phyloP scores from a whole-genome alignment of 176 grass and related monocot genomes.

The Alopecurus myosuroides region DNA sequence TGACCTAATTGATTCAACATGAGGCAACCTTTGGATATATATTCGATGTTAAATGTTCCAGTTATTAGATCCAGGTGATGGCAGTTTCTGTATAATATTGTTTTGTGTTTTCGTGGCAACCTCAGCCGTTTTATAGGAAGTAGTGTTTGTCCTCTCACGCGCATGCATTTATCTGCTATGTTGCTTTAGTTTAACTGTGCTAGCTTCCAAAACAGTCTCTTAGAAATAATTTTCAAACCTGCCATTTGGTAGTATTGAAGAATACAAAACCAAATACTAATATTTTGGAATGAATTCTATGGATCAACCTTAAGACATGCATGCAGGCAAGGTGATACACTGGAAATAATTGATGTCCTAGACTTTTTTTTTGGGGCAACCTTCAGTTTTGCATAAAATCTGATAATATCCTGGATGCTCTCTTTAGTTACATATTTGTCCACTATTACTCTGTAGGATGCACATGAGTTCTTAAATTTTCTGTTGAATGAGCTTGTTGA shows the following conservation, averaged over 20 bases:
- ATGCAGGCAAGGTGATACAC: not conserved
- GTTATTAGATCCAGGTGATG: slow-evolving; percentile 8
- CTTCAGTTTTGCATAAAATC: not conserved
- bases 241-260: not conserved
- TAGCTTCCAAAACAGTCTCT: slow-evolving; percentile 2
- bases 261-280: not conserved
- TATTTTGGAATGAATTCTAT: not conserved
- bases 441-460: slow-evolving; percentile 62
- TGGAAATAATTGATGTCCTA: not conserved
- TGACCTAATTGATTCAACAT: slow-evolving; percentile 7
- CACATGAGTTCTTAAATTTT: slow-evolving; percentile 95
- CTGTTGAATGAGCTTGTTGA: slow-evolving; percentile 93
- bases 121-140: not conserved
- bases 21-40: not conserved
- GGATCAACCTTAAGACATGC: not conserved
- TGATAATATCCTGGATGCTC: not conserved
- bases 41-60: not conserved
- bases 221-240: not conserved
- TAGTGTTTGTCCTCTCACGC: slow-evolving; percentile 12
- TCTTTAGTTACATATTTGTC: slow-evolving; percentile 23
- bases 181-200: not conserved
- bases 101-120: not conserved
- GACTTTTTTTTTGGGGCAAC: not conserved
- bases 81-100: not conserved
- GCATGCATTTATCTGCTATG: not conserved